These are phyloP conservation scores for Backusella macrospora DNA, from an alignment of 192 early-diverging fungal genomes.

Conservation along the genomic window DNA sequence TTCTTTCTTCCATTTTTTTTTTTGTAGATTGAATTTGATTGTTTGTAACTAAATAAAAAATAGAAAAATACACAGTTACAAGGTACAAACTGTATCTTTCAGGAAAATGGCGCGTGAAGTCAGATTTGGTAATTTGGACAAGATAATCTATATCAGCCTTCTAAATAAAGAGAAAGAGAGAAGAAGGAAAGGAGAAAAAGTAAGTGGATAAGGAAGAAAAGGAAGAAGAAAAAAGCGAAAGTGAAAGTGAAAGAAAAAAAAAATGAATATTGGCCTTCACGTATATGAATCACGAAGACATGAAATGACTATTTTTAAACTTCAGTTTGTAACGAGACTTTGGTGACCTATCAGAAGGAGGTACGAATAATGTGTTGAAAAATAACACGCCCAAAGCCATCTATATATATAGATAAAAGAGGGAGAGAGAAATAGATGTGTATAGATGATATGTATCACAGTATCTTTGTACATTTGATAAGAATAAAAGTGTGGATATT, in stretches of 20 bases:
- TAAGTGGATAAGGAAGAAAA: too few relatives aligned
- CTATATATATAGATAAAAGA: neutral
- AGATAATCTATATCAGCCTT: neutral
- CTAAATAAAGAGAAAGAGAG: neutral
- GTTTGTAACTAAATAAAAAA: neutral
- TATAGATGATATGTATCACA: constrained; percentile 8
- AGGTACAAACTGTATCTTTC: constrained; percentile 1
- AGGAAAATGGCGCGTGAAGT: constrained; percentile 13
- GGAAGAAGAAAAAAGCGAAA: too few relatives aligned
- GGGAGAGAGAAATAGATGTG: neutral
- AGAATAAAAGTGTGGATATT: neutral
- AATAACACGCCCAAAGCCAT: neutral
- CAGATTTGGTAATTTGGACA: neutral
- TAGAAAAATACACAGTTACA: constrained; percentile 11
- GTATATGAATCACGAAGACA: too few relatives aligned
- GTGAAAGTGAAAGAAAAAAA: too few relatives aligned
- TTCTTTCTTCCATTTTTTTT: neutral
- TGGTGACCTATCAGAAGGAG: constrained; percentile 1
- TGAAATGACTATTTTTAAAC: neutral
- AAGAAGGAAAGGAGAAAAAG: neutral
- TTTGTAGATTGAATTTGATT: neutral
- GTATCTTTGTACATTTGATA: constrained; percentile 9
- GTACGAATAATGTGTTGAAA: neutral
- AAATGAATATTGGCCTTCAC: too few relatives aligned
- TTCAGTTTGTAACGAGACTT: neutral